A percentile compares a stretch with the other conserved stretches of the same genome.
phyloP scores from a whole-genome alignment of 108 stramenopile species.

The Cyclostephanos tholiformis region DNA sequence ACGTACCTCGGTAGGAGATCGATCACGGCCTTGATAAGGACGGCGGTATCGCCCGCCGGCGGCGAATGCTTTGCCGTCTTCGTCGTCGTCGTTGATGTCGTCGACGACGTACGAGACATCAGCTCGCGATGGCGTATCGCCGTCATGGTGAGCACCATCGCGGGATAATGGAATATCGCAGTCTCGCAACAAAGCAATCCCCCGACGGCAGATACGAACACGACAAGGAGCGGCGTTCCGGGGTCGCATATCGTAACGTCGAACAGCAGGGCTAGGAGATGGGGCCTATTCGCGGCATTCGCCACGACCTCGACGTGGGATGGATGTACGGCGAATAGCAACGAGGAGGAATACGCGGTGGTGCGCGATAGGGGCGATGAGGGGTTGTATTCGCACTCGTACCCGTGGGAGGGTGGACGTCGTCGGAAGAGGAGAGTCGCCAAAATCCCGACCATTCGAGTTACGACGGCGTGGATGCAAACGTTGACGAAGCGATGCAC shows the following conservation, averaged over 20 bases:
- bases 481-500: conserved; percentile 76
- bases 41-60: background rate
- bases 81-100: background rate
- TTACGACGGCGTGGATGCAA: conserved; percentile 63
- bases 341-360: conserved; percentile 47
- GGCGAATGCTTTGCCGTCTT: background rate
- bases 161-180: conserved; percentile 72
- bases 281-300: conserved; percentile 87
- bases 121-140: conserved; percentile 49
- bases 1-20: conserved; percentile 50
- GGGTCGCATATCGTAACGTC: conserved; percentile 49
- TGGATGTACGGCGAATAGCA: conserved; percentile 75
- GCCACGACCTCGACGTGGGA: conserved; percentile 83
- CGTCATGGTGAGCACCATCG: conserved; percentile 62
- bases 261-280: conserved; percentile 69
- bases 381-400: background rate
- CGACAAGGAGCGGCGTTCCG: conserved; percentile 21
- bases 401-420: background rate
- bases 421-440: conserved; percentile 46
- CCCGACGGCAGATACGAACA: conserved; percentile 24
- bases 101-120: conserved; percentile 3
- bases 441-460: conserved; percentile 59
- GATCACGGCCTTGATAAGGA: conserved; percentile 18
- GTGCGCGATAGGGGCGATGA: too few relatives aligned
- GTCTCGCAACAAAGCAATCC: conserved; percentile 77